These are phyloP conservation scores for Pythium scleroteichum DNA, from an alignment of 352 stramenopile species.

Conservation along the genomic window DNA sequence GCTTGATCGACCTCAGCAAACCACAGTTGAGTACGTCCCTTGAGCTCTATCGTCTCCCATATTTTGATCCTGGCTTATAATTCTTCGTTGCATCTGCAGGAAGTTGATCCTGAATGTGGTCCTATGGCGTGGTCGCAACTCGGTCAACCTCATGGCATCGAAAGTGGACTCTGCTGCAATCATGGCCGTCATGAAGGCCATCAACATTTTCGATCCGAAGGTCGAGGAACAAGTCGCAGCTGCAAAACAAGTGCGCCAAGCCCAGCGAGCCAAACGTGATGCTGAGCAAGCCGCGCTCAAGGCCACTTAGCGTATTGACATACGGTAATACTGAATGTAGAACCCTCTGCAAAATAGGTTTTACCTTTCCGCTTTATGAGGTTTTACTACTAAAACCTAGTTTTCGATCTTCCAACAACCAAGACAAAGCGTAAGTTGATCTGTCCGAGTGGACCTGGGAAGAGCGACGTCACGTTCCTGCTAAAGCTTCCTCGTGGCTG, in stretches of 20 bases:
- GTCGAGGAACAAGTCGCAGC: conserved; percentile 43
- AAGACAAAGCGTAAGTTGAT: neutral
- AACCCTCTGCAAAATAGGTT: conserved; percentile 43
- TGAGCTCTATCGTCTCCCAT: neutral
- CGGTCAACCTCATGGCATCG: conserved; percentile 84
- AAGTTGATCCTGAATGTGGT: conserved; percentile 84
- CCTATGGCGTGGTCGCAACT: conserved; percentile 85
- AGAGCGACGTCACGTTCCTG: no score
- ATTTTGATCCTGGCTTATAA: conserved; percentile 11
- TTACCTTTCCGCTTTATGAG: conserved; percentile 18
- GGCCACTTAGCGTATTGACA: conserved; percentile 19
- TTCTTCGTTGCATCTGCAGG: conserved; percentile 35
- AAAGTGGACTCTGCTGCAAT: conserved; percentile 81
- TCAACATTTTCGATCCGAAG: conserved; percentile 67
- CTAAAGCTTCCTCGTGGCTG: neutral
- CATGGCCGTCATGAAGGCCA: conserved; percentile 80
- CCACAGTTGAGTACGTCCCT: conserved; percentile 69
- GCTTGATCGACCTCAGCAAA: conserved; percentile 58
- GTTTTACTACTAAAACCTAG: conserved; percentile 25
- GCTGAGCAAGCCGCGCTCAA: conserved; percentile 33
- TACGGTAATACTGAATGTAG: conserved; percentile 5
- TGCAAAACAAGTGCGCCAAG: conserved; percentile 53
- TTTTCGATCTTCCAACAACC: conserved; percentile 25
- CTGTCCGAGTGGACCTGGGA: no score
- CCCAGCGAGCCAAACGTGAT: conserved; percentile 36